Evolutionary conservation across 768 basidiomycete genomes (phyloP).

Genomic region (Suillus placidus): DNA sequence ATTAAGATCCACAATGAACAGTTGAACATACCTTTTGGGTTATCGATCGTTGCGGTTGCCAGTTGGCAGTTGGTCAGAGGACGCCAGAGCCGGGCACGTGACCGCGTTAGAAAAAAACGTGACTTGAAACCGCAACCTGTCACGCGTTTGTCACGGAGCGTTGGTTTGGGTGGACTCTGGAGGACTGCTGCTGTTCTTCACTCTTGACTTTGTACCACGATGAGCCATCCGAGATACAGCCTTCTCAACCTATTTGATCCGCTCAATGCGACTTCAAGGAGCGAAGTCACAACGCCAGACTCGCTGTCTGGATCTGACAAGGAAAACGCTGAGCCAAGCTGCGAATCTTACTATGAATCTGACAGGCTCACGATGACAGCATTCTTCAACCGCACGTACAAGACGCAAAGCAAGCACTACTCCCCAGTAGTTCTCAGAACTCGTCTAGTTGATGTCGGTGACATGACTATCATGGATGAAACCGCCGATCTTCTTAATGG

Average conservation of each 20-base stretch:
- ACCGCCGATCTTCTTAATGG: constrained; percentile 9
- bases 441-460: constrained; percentile 36
- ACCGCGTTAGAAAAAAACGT: neutral
- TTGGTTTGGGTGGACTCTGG: neutral
- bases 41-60: too few relatives aligned
- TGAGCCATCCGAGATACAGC: constrained; percentile 31
- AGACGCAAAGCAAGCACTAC: constrained; percentile 14
- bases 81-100: neutral
- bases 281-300: constrained; percentile 31
- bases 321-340: constrained; percentile 18
- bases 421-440: constrained; percentile 22
- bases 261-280: constrained; percentile 28
- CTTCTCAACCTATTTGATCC: constrained; percentile 38
- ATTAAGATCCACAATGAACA: too few relatives aligned
- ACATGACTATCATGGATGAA: constrained; percentile 20
- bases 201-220: constrained; percentile 7
- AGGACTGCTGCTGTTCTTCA: neutral
- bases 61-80: too few relatives aligned
- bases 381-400: constrained; percentile 35
- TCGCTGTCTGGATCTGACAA: constrained; percentile 22
- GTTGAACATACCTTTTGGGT: too few relatives aligned
- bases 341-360: constrained; percentile 18
- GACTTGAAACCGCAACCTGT: neutral
- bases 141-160: constrained; percentile 1
- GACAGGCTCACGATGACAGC: constrained; percentile 40